phyloP scores from a whole-genome alignment of 106 monocot genomes.

The Dendrobium officinale region DNA sequence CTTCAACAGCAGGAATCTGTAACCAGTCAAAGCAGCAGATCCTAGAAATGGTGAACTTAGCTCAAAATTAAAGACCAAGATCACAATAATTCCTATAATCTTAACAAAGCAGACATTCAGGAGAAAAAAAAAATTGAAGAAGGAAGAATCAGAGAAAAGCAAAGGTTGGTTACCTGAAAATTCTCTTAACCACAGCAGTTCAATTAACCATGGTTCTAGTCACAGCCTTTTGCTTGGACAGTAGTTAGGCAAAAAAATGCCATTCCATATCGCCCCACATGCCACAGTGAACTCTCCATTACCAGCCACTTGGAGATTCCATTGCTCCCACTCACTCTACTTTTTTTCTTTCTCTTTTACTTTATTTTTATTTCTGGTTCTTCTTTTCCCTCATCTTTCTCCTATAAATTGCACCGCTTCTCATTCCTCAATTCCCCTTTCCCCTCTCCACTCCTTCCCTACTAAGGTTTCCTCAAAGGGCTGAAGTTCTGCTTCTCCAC shows the following conservation, averaged over 20 bases:
- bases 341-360: background rate
- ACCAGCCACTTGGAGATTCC: slow-evolving; percentile 6
- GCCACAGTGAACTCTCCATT: background rate
- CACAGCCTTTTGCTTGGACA: background rate
- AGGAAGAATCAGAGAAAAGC: background rate
- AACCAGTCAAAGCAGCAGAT: too few relatives aligned
- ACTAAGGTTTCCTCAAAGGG: slow-evolving; percentile 3
- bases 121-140: background rate
- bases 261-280: slow-evolving; percentile 1
- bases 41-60: too few relatives aligned
- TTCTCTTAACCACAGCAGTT: background rate
- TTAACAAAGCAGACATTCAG: background rate
- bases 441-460: slow-evolving; percentile 1
- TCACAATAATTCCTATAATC: too few relatives aligned
- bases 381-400: background rate
- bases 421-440: slow-evolving; percentile 21
- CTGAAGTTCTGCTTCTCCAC: background rate
- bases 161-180: background rate
- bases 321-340: background rate
- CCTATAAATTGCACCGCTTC: slow-evolving; percentile 25
- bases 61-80: too few relatives aligned
- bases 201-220: background rate
- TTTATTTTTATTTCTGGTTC: background rate
- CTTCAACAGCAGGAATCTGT: too few relatives aligned
- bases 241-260: background rate